A percentile compares a stretch with the other conserved stretches of the same genome.
Evolutionary conservation across 1,284 basidiomycete genomes (phyloP).

Genomic region (Exobasidium rhododendri): DNA sequence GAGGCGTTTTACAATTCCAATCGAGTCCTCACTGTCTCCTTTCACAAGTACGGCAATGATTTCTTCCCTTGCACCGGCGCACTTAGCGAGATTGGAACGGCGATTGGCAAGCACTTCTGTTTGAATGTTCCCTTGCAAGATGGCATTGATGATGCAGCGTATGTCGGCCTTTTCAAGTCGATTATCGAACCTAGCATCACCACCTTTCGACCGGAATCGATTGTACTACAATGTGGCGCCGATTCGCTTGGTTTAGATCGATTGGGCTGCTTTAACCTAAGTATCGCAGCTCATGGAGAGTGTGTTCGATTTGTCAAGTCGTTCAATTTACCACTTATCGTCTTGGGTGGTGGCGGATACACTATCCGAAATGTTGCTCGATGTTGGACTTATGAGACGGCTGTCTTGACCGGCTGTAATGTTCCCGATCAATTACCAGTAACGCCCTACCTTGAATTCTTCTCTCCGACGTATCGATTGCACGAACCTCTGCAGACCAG

Average conservation of each 20-base stretch:
- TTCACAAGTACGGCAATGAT: slow-evolving; percentile 98
- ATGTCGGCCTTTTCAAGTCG: slow-evolving; percentile 88
- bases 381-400: slow-evolving; percentile 99
- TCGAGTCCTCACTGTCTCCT: slow-evolving; percentile 95
- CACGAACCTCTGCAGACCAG: slow-evolving; percentile 86
- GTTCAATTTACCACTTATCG: slow-evolving; percentile 82
- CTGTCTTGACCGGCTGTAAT: slow-evolving; percentile 68
- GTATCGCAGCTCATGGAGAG: slow-evolving; percentile 97
- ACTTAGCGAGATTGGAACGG: slow-evolving; percentile 49
- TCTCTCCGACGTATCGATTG: slow-evolving; percentile 84
- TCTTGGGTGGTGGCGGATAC: slow-evolving; percentile 92
- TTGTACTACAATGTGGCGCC: slow-evolving; percentile 95
- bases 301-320: slow-evolving; percentile 94
- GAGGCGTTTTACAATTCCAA: slow-evolving; percentile 98
- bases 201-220: slow-evolving; percentile 81
- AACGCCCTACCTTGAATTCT: slow-evolving; percentile 90
- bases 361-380: slow-evolving; percentile 85
- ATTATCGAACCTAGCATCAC: slow-evolving; percentile 91
- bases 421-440: slow-evolving; percentile 81
- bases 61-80: slow-evolving; percentile 67
- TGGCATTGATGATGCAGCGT: slow-evolving; percentile 95
- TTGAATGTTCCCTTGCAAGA: slow-evolving; percentile 94
- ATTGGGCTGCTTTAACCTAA: slow-evolving; percentile 93
- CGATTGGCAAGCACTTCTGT: slow-evolving; percentile 82
- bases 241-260: slow-evolving; percentile 93